These are phyloP conservation scores for Dichomitus squalens DNA, from an alignment of 1,284 basidiomycete species.

Conservation along the genomic window DNA sequence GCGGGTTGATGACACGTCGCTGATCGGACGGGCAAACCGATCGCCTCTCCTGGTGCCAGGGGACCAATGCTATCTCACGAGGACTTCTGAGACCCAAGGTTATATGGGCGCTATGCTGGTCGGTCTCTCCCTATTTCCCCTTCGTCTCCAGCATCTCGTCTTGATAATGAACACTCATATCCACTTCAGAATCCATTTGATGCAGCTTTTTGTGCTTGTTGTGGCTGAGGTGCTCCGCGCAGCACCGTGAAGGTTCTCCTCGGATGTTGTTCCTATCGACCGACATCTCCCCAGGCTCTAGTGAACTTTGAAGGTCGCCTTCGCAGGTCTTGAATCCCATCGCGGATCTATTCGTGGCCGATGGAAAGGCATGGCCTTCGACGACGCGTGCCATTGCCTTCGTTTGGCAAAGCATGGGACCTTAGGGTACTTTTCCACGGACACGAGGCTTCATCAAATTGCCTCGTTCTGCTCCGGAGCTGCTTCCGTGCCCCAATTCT, in stretches of 20 bases:
- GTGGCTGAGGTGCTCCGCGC: background rate
- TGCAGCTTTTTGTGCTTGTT: background rate
- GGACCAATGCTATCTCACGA: no score
- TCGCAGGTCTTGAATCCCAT: background rate
- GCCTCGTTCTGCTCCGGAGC: constrained; percentile 8
- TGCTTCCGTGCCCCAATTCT: constrained; percentile 11
- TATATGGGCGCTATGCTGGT: background rate
- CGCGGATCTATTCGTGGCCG: background rate
- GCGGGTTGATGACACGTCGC: background rate
- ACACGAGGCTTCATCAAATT: constrained; percentile 20
- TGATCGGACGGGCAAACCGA: no score
- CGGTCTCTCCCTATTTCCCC: background rate
- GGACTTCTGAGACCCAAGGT: background rate
- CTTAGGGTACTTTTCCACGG: background rate
- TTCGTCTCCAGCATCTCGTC: background rate
- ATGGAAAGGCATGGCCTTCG: background rate
- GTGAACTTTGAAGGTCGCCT: no score
- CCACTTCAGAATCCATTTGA: background rate
- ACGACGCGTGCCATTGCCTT: no score
- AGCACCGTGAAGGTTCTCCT: background rate
- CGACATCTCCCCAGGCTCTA: background rate
- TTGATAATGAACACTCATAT: background rate
- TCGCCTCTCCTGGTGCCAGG: background rate
- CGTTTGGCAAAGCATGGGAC: background rate
- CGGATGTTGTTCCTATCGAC: background rate